A percentile compares a stretch with the other conserved stretches of the same genome.
phyloP scores from a whole-genome alignment of 768 basidiomycete species.

The Pulveroboletus ravenelii region DNA sequence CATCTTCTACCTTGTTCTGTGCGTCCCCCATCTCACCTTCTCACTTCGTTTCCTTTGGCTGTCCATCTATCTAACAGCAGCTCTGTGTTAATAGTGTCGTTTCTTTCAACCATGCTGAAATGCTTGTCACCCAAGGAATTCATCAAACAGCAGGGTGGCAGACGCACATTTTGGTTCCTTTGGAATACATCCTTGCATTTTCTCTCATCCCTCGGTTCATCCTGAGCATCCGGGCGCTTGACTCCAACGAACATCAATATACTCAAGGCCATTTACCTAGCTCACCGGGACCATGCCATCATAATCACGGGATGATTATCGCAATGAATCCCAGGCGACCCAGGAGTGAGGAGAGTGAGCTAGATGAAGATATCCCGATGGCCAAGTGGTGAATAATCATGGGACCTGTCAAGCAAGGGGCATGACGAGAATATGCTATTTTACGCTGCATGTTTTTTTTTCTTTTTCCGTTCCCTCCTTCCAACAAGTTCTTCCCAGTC shows the following conservation, averaged over 20 bases:
- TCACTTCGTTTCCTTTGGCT: neutral
- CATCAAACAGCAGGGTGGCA: slow-evolving; percentile 2
- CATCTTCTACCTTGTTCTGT: slow-evolving; percentile 10
- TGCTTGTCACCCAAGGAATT: neutral
- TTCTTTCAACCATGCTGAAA: slow-evolving; percentile 3
- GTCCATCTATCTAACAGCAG: neutral
- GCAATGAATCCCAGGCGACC: neutral
- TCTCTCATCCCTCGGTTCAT: slow-evolving; percentile 11
- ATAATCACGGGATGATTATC: neutral
- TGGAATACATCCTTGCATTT: slow-evolving; percentile 5
- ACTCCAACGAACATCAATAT: neutral
- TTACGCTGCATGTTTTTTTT: no score
- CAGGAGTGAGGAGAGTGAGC: neutral
- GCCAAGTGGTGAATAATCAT: neutral
- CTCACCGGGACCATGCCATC: neutral
- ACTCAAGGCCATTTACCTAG: neutral
- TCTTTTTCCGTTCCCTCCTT: no score
- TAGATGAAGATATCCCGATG: neutral
- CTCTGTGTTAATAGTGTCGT: neutral
- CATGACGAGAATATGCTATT: neutral
- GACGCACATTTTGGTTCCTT: neutral
- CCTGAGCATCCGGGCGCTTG: slow-evolving; percentile 2
- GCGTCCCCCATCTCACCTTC: neutral
- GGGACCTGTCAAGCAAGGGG: neutral
- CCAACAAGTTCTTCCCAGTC: no score